A percentile compares a stretch with the other conserved stretches of the same genome.
Evolutionary conservation across 805 yeast species (phyloP).

Genomic region (Suhomyces xylopsoci): DNA sequence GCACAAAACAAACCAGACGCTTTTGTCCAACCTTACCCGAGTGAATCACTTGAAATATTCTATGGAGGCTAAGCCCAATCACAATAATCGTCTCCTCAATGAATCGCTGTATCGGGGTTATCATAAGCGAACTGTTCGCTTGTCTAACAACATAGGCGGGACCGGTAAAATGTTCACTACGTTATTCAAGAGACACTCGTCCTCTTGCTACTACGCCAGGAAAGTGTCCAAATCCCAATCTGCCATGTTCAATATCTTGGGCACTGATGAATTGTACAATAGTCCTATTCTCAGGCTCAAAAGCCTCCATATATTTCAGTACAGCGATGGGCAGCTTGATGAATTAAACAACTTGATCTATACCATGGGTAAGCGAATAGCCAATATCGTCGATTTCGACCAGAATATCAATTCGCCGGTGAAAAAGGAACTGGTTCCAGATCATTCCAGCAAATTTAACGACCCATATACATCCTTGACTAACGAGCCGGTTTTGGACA

Average conservation of each 20-base stretch:
- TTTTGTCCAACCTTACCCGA: conserved; percentile 19
- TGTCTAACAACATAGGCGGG: conserved; percentile 8
- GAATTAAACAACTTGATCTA: conserved; percentile 6
- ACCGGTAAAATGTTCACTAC: conserved; percentile 7
- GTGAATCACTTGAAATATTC: conserved; percentile 12
- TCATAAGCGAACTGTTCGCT: conserved; percentile 5
- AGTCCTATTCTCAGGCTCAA: conserved; percentile 6
- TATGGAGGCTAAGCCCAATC: conserved; percentile 13
- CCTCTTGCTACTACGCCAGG: conserved; percentile 13
- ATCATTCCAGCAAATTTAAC: background rate
- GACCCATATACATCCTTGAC: background rate
- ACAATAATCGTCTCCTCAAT: conserved; percentile 4
- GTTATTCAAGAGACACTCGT: conserved; percentile 8
- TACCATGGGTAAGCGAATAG: conserved; percentile 5
- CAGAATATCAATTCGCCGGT: background rate
- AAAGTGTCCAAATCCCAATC: conserved; percentile 13
- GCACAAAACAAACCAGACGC: conserved; percentile 10
- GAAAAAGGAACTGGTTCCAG: background rate
- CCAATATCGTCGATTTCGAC: conserved; percentile 6
- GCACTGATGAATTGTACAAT: conserved; percentile 5
- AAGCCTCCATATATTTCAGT: conserved; percentile 8
- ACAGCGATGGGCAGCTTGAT: conserved; percentile 10
- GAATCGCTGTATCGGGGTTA: conserved; percentile 10
- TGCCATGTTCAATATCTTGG: background rate
- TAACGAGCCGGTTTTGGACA: background rate